These are phyloP conservation scores for Scorias spongiosa DNA, from an alignment of 2,329 filamentous ascomycete genomes.

Conservation along the genomic window DNA sequence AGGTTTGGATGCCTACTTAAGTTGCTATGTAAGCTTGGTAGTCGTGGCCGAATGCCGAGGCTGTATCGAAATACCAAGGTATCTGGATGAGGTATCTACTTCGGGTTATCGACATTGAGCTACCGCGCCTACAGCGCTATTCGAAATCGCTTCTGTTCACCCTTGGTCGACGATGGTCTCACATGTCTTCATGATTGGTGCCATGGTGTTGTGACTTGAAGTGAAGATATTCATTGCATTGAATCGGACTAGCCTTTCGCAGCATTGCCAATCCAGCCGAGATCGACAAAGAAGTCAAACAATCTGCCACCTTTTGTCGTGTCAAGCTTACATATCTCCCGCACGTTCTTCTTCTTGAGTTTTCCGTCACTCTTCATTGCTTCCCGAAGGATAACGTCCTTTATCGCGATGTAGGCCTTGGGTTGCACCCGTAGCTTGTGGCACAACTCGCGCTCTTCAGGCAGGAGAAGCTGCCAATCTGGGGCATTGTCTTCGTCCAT, in stretches of 20 bases:
- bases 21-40: no score
- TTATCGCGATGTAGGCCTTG: constrained; percentile 89
- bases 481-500: constrained; percentile 62
- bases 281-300: constrained; percentile 89
- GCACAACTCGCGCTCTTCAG: constrained; percentile 76
- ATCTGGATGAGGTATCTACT: no score
- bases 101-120: no score
- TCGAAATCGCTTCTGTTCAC: no score
- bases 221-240: no score
- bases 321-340: constrained; percentile 72
- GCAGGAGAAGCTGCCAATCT: constrained; percentile 72
- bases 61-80: no score
- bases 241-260: constrained; percentile 59
- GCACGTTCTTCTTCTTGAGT: constrained; percentile 87
- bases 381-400: constrained; percentile 82
- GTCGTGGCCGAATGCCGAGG: no score
- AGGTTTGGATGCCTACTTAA: no score
- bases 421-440: constrained; percentile 71
- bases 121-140: no score
- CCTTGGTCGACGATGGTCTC: no score
- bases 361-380: constrained; percentile 76
- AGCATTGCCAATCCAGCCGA: constrained; percentile 56
- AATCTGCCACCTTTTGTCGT: constrained; percentile 70
- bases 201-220: no score
- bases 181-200: no score